Conservation (phyloP, 2,329 filamentous ascomycete species). For the Fusarium oxysporum region DNA sequence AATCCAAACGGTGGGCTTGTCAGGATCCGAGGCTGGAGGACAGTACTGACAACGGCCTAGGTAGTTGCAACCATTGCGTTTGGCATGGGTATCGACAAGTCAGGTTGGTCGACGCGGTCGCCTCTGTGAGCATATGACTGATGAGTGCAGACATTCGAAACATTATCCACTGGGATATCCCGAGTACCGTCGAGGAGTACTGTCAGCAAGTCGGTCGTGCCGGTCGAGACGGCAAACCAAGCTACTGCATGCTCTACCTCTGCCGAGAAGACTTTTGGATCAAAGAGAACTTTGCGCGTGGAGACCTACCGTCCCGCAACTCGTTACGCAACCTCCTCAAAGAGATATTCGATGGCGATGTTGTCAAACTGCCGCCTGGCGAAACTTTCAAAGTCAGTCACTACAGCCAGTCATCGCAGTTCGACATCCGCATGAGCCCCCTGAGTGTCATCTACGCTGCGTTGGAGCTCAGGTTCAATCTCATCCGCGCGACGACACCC, state of each 20-base stretch:
- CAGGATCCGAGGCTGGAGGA: rapidly evolving
- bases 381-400: slow-evolving; percentile 55
- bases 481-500: slow-evolving; percentile 67
- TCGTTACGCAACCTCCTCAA: slow-evolving; percentile 62
- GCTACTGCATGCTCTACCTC: slow-evolving; percentile 68
- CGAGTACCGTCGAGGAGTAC: slow-evolving; percentile 66
- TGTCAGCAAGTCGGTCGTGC: slow-evolving; percentile 69
- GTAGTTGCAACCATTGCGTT: slow-evolving; percentile 67
- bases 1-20: slow-evolving; percentile 49
- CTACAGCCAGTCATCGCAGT: slow-evolving; percentile 58
- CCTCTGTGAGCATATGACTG: not conserved
- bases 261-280: slow-evolving; percentile 68
- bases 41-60: slow-evolving; percentile 7
- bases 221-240: slow-evolving; percentile 63
- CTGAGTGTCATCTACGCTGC: slow-evolving; percentile 68
- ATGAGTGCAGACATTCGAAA: slow-evolving; percentile 60
- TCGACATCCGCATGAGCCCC: slow-evolving; percentile 64
- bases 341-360: slow-evolving; percentile 60
- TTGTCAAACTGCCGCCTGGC: slow-evolving; percentile 17
- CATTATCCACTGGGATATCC: slow-evolving; percentile 64
- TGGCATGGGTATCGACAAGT: slow-evolving; percentile 70
- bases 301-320: slow-evolving; percentile 66
- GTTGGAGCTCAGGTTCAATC: slow-evolving; percentile 68
- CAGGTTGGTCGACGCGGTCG: slow-evolving; percentile 27
- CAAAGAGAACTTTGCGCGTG: slow-evolving; percentile 69